Percentiles rank a stretch among this genome's conserved stretches.
Conservation (phyloP, 306 rosid genomes). For the Vicia sativa region DNA sequence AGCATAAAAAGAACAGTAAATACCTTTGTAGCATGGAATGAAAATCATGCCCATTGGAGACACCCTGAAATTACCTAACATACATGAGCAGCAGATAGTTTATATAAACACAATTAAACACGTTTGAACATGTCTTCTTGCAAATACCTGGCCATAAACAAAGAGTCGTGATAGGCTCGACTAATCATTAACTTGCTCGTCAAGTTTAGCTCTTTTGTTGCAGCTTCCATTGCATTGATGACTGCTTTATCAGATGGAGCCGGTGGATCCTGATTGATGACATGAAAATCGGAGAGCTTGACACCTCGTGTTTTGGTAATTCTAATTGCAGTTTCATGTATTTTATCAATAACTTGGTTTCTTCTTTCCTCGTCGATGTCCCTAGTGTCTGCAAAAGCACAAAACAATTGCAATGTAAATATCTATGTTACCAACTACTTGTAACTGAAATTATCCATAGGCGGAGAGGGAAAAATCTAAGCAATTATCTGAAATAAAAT, state of each 20-base stretch:
- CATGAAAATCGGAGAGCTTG: constrained; percentile 71
- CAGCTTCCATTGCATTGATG: constrained; percentile 70
- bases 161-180: constrained; percentile 93
- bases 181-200: constrained; percentile 88
- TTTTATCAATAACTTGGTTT: constrained; percentile 76
- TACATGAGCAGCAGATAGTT: constrained; percentile 37
- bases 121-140: constrained; percentile 27
- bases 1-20: constrained; percentile 8
- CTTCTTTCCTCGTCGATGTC: constrained; percentile 88
- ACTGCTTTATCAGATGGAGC: constrained; percentile 72
- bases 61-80: constrained; percentile 55
- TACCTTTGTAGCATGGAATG: constrained; percentile 98
- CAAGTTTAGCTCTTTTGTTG: constrained; percentile 75
- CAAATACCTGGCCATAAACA: constrained; percentile 90
- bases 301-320: constrained; percentile 69
- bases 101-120: constrained; percentile 22
- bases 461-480: constrained; percentile 6
- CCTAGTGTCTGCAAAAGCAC: constrained; percentile 66
- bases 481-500: neutral
- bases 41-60: constrained; percentile 97
- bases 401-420: constrained; percentile 23
- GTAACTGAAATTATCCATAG: constrained; percentile 20
- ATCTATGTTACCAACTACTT: constrained; percentile 15
- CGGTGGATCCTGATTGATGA: constrained; percentile 93
- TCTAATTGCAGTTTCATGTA: constrained; percentile 66